These are phyloP conservation scores for Geotrichum reessii DNA, from an alignment of 1,139 yeast species.

Conservation along the genomic window DNA sequence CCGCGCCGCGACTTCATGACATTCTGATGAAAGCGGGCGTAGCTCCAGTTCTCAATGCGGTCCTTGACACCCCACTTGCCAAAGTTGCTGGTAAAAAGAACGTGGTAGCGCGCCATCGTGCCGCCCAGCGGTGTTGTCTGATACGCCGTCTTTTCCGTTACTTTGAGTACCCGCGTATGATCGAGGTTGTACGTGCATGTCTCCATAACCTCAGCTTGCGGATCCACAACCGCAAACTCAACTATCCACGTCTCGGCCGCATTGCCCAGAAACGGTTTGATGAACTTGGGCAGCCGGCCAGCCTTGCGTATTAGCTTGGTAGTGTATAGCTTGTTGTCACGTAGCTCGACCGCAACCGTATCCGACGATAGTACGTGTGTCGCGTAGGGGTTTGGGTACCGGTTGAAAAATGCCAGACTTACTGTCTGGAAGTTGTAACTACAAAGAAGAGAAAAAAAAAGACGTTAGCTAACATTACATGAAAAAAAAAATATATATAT, in stretches of 20 bases:
- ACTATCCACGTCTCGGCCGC: slow-evolving; percentile 77
- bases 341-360: slow-evolving; percentile 52
- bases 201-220: slow-evolving; percentile 46
- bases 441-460: slow-evolving; percentile 4
- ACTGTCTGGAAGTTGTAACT: slow-evolving; percentile 61
- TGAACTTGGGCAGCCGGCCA: slow-evolving; percentile 78
- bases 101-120: slow-evolving; percentile 35
- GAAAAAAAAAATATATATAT: too few species aligned
- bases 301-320: slow-evolving; percentile 72
- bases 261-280: slow-evolving; percentile 68
- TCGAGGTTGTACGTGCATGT: slow-evolving; percentile 83
- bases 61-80: slow-evolving; percentile 55
- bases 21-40: slow-evolving; percentile 61
- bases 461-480: too few species aligned
- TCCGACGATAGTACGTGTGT: slow-evolving; percentile 85
- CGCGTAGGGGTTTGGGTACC: slow-evolving; percentile 89
- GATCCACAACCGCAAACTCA: slow-evolving; percentile 74
- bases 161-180: slow-evolving; percentile 70
- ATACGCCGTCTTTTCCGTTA: slow-evolving; percentile 71
- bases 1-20: slow-evolving; percentile 65
- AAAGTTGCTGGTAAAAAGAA: slow-evolving; percentile 70
- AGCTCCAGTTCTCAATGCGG: slow-evolving; percentile 80
- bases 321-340: slow-evolving; percentile 53
- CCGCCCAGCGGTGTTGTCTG: slow-evolving; percentile 21
- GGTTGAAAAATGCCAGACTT: slow-evolving; percentile 70